Percentiles rank a stretch among this genome's conserved stretches.
These are phyloP conservation scores for Kodamaea lidongshanica DNA, from an alignment of 805 yeast species.

Conservation along the genomic window DNA sequence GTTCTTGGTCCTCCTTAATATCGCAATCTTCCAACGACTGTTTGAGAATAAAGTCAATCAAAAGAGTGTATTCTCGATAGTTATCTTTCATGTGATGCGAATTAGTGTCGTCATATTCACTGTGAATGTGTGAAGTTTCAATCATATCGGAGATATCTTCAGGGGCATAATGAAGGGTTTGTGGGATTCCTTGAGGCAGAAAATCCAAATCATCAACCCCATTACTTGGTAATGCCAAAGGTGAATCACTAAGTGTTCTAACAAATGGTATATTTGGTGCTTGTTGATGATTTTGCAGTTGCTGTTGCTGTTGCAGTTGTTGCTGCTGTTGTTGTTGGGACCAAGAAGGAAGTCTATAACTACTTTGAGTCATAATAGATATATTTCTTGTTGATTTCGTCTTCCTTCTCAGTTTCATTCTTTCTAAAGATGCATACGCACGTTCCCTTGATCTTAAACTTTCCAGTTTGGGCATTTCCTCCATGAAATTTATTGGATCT, in stretches of 20 bases:
- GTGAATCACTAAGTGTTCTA: too few species aligned
- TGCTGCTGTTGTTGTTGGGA: conserved; percentile 16
- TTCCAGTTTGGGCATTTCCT: conserved; percentile 24
- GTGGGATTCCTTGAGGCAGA: too few species aligned
- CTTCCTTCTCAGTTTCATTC: conserved; percentile 55
- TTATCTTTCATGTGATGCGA: too few species aligned
- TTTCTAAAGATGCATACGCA: conserved; percentile 57
- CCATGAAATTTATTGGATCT: conserved; percentile 14
- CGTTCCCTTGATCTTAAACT: conserved; percentile 47
- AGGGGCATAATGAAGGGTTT: too few species aligned
- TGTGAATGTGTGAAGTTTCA: conserved; percentile 1
- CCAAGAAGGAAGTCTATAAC: conserved; percentile 19
- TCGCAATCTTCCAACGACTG: conserved; percentile 63
- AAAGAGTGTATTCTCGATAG: conserved; percentile 26
- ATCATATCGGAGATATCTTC: conserved; percentile 3
- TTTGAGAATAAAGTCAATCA: conserved; percentile 44
- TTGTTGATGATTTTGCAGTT: too few species aligned
- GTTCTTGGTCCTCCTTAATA: conserved; percentile 35
- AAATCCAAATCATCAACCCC: too few species aligned
- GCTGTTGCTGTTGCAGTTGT: conserved; percentile 2
- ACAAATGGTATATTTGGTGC: too few species aligned
- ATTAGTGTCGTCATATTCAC: conserved; percentile 7
- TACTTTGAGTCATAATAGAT: conserved; percentile 20
- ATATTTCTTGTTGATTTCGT: conserved; percentile 34
- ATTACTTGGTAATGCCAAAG: too few species aligned